Evolutionary conservation across 2,329 filamentous ascomycete species (phyloP), one percentile per base, ranked within the genome.

Genomic region (Claviceps africana): DNA sequence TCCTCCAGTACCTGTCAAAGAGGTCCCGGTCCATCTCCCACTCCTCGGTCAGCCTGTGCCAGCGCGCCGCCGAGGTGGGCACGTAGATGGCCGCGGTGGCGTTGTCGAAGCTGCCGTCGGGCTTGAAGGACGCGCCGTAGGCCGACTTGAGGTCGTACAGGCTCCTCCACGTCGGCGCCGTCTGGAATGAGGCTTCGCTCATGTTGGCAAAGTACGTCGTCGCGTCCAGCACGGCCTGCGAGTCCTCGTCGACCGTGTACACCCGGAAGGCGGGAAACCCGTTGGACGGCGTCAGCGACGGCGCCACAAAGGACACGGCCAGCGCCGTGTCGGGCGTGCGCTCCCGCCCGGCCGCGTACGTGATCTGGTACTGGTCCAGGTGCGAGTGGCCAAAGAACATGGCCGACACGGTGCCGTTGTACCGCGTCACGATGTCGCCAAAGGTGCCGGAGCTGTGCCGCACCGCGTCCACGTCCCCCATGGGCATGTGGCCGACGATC

Each of bases 331-430:
- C 58, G 44, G 66, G 67, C 1, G 61, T 66, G 11, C 65, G 71
- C 25, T 64, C 58, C 1, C 56, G 59, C 58, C 76, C 74, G 61
- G 76, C 60, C n/a, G 65, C 61, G 63, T 81, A 81, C 21, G 71
- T 71, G 48, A 82, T 64, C 58, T 79, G 67, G 56, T 79, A 79
- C 51, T 77, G 70, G 57, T 79, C 77, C 51, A 68, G 64, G 63
- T 79, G 77, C 0, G 77, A 79, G 61, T 81, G 76, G 6, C 72
- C 76, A 56, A 73, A 79, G 64, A 79, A 80, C 56, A 78, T 67
- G 39, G 68, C 76, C 5, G 73, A 71, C 15, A 80, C 73, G 9
- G 76, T 78, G n/a, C 67, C 65, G 17, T 70, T 66, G 61, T 77
- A 81, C 39, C 77, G 72, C 44, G 72, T 68, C 9, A 78, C 62